A percentile compares a stretch with the other conserved stretches of the same genome.
These are phyloP conservation scores for Xylaria sp. DNA, from an alignment of 2,329 filamentous ascomycete species.

Conservation along the genomic window DNA sequence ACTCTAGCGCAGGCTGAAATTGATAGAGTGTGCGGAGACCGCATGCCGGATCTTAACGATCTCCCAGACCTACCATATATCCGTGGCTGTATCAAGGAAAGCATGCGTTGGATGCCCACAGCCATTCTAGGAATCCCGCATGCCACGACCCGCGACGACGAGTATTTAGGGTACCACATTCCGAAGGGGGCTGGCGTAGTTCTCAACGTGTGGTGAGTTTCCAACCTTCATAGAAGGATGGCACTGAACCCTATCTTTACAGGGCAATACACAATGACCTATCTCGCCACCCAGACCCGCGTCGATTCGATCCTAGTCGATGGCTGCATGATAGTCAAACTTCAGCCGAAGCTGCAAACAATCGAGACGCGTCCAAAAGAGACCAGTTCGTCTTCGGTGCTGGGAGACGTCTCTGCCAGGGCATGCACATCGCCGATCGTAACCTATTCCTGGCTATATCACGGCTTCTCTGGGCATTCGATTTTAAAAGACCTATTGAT, in stretches of 20 bases:
- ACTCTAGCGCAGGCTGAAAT: slow-evolving; percentile 46
- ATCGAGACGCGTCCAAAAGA: slow-evolving; percentile 45
- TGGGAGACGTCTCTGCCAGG: slow-evolving; percentile 61
- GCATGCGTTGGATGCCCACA: slow-evolving; percentile 47
- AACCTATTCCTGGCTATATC: slow-evolving; percentile 53
- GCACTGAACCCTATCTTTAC: no score
- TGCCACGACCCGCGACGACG: slow-evolving; percentile 50
- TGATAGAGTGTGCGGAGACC: slow-evolving; percentile 55
- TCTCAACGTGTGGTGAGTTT: slow-evolving; percentile 53
- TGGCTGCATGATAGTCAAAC: slow-evolving; percentile 42
- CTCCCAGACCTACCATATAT: slow-evolving; percentile 57
- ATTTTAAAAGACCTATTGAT: slow-evolving; percentile 3
- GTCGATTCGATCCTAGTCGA: slow-evolving; percentile 54
- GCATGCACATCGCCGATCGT: slow-evolving; percentile 47
- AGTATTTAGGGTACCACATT: slow-evolving; percentile 54
- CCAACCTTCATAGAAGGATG: no score
- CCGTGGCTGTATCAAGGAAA: slow-evolving; percentile 54
- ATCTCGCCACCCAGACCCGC: slow-evolving; percentile 53
- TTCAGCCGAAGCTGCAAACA: slow-evolving; percentile 47
- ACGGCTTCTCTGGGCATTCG: slow-evolving; percentile 60
- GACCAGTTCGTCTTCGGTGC: slow-evolving; percentile 48
- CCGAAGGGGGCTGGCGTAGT: slow-evolving; percentile 56
- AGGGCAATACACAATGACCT: slow-evolving; percentile 60
- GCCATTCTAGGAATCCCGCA: slow-evolving; percentile 52
- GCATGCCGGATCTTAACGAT: slow-evolving; percentile 56